These are phyloP conservation scores for Colletotrichum gigasporum DNA, from an alignment of 2,329 filamentous ascomycete genomes.

Conservation along the genomic window DNA sequence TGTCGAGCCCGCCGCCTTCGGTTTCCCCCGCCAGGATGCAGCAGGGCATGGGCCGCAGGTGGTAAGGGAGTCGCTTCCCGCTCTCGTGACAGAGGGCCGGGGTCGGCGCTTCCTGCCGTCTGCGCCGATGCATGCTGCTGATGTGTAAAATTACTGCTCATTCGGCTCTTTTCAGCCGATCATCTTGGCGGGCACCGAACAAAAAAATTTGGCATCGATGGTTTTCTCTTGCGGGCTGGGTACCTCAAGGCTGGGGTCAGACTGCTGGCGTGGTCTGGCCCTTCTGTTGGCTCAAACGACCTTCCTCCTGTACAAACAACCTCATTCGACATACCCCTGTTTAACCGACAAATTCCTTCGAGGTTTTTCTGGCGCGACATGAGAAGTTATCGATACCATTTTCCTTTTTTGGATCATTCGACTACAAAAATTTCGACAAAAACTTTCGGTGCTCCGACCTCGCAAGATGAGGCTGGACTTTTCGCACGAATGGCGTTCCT, in stretches of 20 bases:
- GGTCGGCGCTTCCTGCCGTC: slow-evolving; percentile 45
- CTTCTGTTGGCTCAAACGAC: slow-evolving; percentile 36
- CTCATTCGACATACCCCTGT: slow-evolving; percentile 55
- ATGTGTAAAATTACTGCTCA: slow-evolving; percentile 46
- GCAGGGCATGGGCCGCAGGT: slow-evolving; percentile 61
- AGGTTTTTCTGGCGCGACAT: slow-evolving; percentile 47
- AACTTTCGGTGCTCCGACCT: slow-evolving; percentile 36
- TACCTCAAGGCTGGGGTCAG: slow-evolving; percentile 44
- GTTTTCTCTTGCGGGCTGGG: slow-evolving; percentile 48
- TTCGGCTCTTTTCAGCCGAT: slow-evolving; percentile 45
- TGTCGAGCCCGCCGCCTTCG: slow-evolving; percentile 86
- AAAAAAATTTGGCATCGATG: slow-evolving; percentile 53
- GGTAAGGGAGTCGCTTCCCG: slow-evolving; percentile 55
- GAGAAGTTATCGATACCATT: slow-evolving; percentile 58
- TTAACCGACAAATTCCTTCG: slow-evolving; percentile 39
- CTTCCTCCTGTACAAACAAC: slow-evolving; percentile 58
- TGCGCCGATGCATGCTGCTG: slow-evolving; percentile 47
- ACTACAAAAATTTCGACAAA: slow-evolving; percentile 29
- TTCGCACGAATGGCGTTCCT: slow-evolving; percentile 55
- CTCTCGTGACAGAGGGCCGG: slow-evolving; percentile 43
- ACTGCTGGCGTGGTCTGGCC: slow-evolving; percentile 40
- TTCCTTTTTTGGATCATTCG: slow-evolving; percentile 39
- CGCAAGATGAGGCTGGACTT: slow-evolving; percentile 48
- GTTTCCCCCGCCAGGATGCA: slow-evolving; percentile 71
- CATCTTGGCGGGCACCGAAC: slow-evolving; percentile 61